Evolutionary conservation across 1,284 basidiomycete species (phyloP).

Genomic region (Porogramme epimiltina): DNA sequence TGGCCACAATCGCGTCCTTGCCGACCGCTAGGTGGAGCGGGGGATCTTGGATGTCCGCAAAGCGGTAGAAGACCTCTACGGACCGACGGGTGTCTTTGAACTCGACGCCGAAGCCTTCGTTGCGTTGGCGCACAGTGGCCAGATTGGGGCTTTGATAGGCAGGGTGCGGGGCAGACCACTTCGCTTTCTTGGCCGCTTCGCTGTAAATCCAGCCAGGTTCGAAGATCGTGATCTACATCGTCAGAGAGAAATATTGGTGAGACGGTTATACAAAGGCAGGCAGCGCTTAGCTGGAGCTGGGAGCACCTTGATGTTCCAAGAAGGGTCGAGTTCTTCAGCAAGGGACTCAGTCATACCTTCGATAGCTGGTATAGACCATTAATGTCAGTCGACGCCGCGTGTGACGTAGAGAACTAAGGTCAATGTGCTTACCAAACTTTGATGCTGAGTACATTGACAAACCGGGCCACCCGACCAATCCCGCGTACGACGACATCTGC

Average conservation of each 20-base stretch:
- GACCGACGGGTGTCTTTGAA: slow-evolving; percentile 6
- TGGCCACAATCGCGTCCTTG: neutral
- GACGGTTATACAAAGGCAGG: too few relatives aligned
- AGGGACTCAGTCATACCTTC: slow-evolving; percentile 37
- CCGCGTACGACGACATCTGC: slow-evolving; percentile 12
- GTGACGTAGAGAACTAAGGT: too few relatives aligned
- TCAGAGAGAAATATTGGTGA: neutral
- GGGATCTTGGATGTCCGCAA: slow-evolving; percentile 5
- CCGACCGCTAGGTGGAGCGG: slow-evolving; percentile 17
- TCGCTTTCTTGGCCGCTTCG: neutral
- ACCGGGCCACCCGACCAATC: neutral
- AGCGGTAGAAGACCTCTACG: slow-evolving; percentile 9
- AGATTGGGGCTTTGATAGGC: slow-evolving; percentile 4
- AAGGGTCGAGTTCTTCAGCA: slow-evolving; percentile 33
- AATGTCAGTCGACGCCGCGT: too few relatives aligned
- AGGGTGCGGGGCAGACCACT: neutral
- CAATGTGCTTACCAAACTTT: slow-evolving; percentile 16
- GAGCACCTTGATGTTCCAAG: slow-evolving; percentile 42
- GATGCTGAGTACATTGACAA: slow-evolving; percentile 9
- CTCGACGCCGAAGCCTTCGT: neutral
- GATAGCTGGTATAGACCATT: too few relatives aligned
- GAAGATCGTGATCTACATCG: slow-evolving; percentile 6
- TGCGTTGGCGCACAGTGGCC: neutral
- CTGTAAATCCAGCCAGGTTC: slow-evolving; percentile 1
- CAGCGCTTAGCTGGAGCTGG: too few relatives aligned